Conservation (phyloP, 148 eudicot species). For the Heliosperma pusillum region DNA sequence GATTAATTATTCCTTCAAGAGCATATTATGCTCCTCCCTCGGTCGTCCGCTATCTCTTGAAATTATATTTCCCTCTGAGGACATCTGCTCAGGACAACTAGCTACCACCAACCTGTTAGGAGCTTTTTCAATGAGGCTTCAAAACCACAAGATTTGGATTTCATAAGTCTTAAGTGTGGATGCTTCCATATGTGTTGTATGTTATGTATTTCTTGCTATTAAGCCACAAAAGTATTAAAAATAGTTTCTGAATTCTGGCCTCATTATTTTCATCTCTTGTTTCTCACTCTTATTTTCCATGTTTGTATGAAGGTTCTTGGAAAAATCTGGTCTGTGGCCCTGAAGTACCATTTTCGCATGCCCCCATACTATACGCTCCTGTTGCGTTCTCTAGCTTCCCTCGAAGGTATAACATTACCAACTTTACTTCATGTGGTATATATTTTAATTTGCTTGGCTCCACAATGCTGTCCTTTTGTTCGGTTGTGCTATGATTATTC, state of each 20-base stretch:
- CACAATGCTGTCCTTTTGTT: background rate
- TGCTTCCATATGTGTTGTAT: background rate
- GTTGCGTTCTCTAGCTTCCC: slow-evolving; percentile 91
- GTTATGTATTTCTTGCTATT: background rate
- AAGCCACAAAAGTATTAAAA: background rate
- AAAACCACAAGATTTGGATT: background rate
- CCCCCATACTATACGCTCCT: slow-evolving; percentile 86
- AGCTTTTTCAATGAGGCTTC: background rate
- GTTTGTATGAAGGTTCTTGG: slow-evolving; percentile 69
- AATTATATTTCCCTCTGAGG: background rate
- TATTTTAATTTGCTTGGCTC: background rate
- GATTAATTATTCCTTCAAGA: background rate
- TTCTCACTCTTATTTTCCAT: background rate
- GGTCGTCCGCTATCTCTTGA: background rate
- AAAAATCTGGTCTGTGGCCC: slow-evolving; percentile 78
- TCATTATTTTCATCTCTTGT: background rate
- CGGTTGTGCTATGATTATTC: background rate
- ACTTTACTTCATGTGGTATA: background rate
- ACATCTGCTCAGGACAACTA: background rate
- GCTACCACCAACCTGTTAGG: background rate
- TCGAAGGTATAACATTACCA: slow-evolving; percentile 60
- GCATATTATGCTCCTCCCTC: background rate
- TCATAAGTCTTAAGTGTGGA: background rate
- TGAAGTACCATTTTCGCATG: slow-evolving; percentile 88
- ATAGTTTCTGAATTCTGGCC: background rate